These are phyloP conservation scores for Trichophyton equinum DNA, from an alignment of 2,329 filamentous ascomycete species.

Conservation along the genomic window DNA sequence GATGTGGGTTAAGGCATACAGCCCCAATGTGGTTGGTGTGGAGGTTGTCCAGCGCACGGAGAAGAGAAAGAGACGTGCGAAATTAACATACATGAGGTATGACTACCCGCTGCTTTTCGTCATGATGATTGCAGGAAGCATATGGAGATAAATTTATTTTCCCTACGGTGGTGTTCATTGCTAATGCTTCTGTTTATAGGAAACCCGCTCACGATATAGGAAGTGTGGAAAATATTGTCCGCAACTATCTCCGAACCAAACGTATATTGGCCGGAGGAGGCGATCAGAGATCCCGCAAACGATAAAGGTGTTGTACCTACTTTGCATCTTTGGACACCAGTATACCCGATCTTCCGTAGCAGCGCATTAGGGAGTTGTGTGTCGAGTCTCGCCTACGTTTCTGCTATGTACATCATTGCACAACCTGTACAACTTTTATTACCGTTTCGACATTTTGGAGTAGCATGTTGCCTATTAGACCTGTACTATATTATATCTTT, in stretches of 20 bases:
- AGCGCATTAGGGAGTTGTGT: background rate
- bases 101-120: conserved; percentile 9
- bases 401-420: background rate
- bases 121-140: background rate
- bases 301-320: background rate
- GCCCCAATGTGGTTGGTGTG: conserved; percentile 75
- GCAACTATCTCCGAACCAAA: conserved; percentile 48
- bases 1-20: conserved; percentile 96
- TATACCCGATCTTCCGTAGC: background rate
- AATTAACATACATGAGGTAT: conserved; percentile 77
- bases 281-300: background rate
- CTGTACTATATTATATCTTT: background rate
- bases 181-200: conserved; percentile 20
- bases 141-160: background rate
- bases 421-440: background rate
- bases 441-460: background rate
- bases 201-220: conserved; percentile 78
- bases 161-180: background rate
- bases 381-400: background rate
- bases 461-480: background rate
- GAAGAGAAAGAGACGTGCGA: conserved; percentile 75
- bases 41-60: conserved; percentile 80
- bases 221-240: conserved; percentile 68
- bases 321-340: background rate
- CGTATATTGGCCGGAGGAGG: conserved; percentile 29